phyloP scores from a whole-genome alignment of 352 stramenopile genomes.

The Phytophthora quininea region DNA sequence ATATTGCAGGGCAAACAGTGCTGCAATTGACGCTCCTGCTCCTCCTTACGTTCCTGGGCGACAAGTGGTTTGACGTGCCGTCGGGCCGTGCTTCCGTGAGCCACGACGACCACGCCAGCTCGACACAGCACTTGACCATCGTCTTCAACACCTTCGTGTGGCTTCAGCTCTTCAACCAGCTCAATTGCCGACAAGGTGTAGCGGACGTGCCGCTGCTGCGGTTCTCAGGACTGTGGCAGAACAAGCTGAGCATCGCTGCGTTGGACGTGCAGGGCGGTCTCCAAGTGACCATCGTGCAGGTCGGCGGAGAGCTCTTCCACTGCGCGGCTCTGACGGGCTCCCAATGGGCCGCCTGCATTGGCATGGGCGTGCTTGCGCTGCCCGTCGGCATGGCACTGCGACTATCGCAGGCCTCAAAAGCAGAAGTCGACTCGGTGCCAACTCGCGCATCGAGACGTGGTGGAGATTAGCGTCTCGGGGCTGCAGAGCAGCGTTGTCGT shows the following conservation, averaged over 20 bases:
- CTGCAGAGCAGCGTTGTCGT: no score
- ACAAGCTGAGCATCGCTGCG: constrained; percentile 91
- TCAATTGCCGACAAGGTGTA: constrained; percentile 77
- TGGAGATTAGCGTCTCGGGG: no score
- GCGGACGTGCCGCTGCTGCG: constrained; percentile 90
- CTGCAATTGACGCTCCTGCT: constrained; percentile 92
- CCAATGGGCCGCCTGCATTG: constrained; percentile 57
- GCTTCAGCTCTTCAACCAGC: constrained; percentile 91
- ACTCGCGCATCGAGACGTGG: background rate
- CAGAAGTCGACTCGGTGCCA: background rate
- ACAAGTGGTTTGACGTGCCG: constrained; percentile 57
- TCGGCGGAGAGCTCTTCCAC: constrained; percentile 72
- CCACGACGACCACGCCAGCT: constrained; percentile 53
- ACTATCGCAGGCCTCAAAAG: constrained; percentile 1
- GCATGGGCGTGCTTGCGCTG: constrained; percentile 41
- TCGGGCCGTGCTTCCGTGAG: constrained; percentile 43
- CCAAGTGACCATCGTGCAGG: constrained; percentile 95
- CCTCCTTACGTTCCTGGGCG: constrained; percentile 77
- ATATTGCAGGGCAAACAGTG: constrained; percentile 92
- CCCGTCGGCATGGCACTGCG: constrained; percentile 50
- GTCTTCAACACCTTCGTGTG: constrained; percentile 98
- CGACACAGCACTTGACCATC: constrained; percentile 93
- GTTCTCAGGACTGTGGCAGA: constrained; percentile 88
- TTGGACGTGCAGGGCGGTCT: constrained; percentile 83
- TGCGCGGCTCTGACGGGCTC: constrained; percentile 37